Evolutionary conservation across 805 yeast species (phyloP).

Genomic region (Ogataea populi-albae): DNA sequence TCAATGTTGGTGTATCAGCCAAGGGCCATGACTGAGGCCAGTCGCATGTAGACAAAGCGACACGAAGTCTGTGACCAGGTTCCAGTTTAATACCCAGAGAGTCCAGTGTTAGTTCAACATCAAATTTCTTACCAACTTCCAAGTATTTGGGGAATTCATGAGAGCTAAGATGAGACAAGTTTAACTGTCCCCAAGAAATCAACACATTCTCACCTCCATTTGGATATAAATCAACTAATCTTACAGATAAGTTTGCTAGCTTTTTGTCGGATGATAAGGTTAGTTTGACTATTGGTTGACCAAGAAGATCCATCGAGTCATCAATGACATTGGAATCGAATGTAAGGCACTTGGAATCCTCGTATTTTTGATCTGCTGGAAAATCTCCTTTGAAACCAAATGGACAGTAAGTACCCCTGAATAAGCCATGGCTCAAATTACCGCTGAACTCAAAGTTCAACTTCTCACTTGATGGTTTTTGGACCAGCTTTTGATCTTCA

Average conservation of each 20-base stretch:
- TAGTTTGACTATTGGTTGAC: slow-evolving; percentile 36
- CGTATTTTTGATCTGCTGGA: slow-evolving; percentile 43
- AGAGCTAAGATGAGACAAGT: slow-evolving; percentile 40
- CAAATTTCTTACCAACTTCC: slow-evolving; percentile 32
- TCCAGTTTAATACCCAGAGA: slow-evolving; percentile 37
- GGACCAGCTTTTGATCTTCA: slow-evolving; percentile 10
- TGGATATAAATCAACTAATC: slow-evolving; percentile 41
- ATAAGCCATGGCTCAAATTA: slow-evolving; percentile 39
- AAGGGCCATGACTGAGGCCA: slow-evolving; percentile 51
- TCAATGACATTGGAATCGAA: slow-evolving; percentile 33
- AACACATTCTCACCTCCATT: slow-evolving; percentile 35
- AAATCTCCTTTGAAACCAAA: slow-evolving; percentile 46
- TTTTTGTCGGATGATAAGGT: slow-evolving; percentile 35
- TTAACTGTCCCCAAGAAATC: slow-evolving; percentile 46
- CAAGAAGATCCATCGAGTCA: slow-evolving; percentile 31
- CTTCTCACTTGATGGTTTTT: slow-evolving; percentile 1
- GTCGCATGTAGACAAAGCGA: slow-evolving; percentile 43
- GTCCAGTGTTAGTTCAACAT: slow-evolving; percentile 36
- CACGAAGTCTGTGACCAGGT: slow-evolving; percentile 38
- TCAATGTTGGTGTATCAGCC: slow-evolving; percentile 38
- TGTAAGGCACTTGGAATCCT: slow-evolving; percentile 38
- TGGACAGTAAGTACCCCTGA: slow-evolving; percentile 46
- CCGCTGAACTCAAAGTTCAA: slow-evolving; percentile 30
- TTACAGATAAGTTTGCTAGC: slow-evolving; percentile 39
- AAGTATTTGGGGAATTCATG: slow-evolving; percentile 40